Evolutionary conservation across 2,329 filamentous ascomycete genomes (phyloP), one percentile per base, ranked within the genome.

Genomic region (Cytospora chrysosperma): DNA sequence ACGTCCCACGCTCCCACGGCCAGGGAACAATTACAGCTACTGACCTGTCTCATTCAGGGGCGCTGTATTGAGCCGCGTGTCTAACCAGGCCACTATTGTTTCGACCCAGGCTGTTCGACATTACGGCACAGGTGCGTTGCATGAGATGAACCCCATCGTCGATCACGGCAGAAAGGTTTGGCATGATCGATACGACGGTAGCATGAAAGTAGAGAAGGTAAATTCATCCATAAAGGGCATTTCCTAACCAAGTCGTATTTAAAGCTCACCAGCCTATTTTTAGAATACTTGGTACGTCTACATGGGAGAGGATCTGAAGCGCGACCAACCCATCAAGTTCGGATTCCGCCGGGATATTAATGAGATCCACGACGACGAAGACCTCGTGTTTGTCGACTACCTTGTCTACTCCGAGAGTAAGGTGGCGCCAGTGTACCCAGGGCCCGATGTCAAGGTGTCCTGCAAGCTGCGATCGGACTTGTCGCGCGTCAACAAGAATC

Each of bases 271-370:
- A n/a, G n/a, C 10, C 2, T 0, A 2, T 21, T 1, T 8, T 4
- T 21, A 62, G 61, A n/a, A 49, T 4, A n/a, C 19, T n/a, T 62
- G 55, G 54, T 62, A 34, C 9, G 54, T 62, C 2, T 17, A 28
- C 32, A 62, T 9, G 27, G 61, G 61, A 2, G 27, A 49, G 1
- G 61, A 58, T 30, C 8, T 62, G 49, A 53, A 49, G 27, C 54
- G 61, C 0, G 49, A 47, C 4, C 34, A 54, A 27, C 28, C 10
- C 3, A 58, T 58, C 49, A 62, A 54, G 13, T 17, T 58, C 1
- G 8, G 32, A 2, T 57, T 57, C 8, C 4, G 3, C 2, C 54
- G 34, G 4, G 5, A 3, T 1, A 8, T 57, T 7, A 13, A 5
- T 1, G 2, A 15, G 6, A 0, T 10, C 4, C 49, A 21, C 40